phyloP scores from a whole-genome alignment of 306 rosid genomes.

The Rubus idaeus region DNA sequence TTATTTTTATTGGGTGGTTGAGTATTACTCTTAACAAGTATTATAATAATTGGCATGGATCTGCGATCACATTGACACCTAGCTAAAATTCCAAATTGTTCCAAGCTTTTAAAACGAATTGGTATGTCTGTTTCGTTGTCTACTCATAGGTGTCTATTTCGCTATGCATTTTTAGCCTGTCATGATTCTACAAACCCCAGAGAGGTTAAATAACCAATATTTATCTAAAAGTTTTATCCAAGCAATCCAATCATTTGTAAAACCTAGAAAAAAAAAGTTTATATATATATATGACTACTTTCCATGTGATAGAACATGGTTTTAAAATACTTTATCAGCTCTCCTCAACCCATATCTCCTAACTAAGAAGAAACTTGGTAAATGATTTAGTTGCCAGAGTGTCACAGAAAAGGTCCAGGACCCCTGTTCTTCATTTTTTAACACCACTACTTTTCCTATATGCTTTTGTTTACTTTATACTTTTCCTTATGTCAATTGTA shows the following conservation, averaged over 20 bases:
- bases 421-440: constrained; percentile 1
- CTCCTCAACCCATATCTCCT: constrained; percentile 2
- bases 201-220: background rate
- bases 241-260: constrained; percentile 9
- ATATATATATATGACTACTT: background rate
- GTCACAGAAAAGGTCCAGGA: constrained; percentile 2
- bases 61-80: background rate
- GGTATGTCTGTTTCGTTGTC: background rate
- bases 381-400: constrained; percentile 21
- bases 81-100: background rate
- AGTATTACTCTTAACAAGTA: background rate
- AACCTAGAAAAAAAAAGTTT: background rate
- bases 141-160: background rate
- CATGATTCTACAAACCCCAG: background rate
- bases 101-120: constrained; percentile 1
- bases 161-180: background rate
- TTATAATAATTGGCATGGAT: background rate
- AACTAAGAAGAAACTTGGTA: background rate
- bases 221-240: background rate
- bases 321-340: background rate
- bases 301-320: constrained; percentile 26
- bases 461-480: background rate
- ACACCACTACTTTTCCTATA: constrained; percentile 11
- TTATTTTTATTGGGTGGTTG: background rate
- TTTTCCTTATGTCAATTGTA: background rate